These are phyloP conservation scores for Pelargonium nanum DNA, from an alignment of 345 rosid species.

Conservation along the genomic window DNA sequence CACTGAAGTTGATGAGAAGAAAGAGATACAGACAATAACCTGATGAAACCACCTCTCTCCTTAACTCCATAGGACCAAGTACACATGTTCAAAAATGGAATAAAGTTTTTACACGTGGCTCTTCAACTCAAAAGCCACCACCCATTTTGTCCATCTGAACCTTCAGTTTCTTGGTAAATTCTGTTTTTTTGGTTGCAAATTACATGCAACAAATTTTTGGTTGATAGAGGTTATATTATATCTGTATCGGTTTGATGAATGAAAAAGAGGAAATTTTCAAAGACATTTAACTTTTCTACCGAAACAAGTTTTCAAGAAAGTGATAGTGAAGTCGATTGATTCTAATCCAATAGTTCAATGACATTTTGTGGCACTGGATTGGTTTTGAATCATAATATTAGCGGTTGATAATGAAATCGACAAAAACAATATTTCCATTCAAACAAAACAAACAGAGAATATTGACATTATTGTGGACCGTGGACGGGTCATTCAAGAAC, in stretches of 20 bases:
- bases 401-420: no score
- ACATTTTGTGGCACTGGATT: no score
- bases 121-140: neutral
- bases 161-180: neutral
- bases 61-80: constrained; percentile 9
- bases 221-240: neutral
- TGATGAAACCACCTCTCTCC: constrained; percentile 6
- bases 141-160: neutral
- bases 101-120: neutral
- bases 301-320: no score
- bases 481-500: no score
- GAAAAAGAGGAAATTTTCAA: neutral
- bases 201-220: neutral
- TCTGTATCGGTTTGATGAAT: neutral
- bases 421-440: no score
- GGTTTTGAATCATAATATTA: no score
- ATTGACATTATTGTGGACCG: no score
- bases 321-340: no score
- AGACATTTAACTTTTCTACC: no score
- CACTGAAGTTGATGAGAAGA: constrained; percentile 32
- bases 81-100: neutral
- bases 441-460: no score
- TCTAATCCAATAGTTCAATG: no score
- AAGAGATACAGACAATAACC: constrained; percentile 12
- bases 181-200: neutral